Evolutionary conservation across 1,284 basidiomycete genomes (phyloP).

Genomic region (Ustilago loliicola): DNA sequence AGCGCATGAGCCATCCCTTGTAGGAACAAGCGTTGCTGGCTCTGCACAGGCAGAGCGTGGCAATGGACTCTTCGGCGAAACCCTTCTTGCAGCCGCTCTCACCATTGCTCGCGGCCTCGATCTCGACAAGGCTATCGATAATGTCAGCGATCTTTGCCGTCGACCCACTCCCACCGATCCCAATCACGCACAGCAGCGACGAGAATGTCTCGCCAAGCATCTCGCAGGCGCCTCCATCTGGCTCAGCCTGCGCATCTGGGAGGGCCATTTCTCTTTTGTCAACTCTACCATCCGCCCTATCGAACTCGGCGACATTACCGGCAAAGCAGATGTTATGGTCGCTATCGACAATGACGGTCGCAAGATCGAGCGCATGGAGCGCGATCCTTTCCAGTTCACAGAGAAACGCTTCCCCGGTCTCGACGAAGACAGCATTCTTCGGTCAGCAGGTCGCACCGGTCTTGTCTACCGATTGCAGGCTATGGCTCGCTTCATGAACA

Average conservation of each 20-base stretch:
- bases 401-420: slow-evolving; percentile 50
- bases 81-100: slow-evolving; percentile 44
- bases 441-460: slow-evolving; percentile 47
- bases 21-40: slow-evolving; percentile 45
- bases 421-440: slow-evolving; percentile 51
- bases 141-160: slow-evolving; percentile 23
- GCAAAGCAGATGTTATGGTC: slow-evolving; percentile 32
- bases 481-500: slow-evolving; percentile 48
- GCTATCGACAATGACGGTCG: slow-evolving; percentile 41
- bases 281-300: slow-evolving; percentile 48
- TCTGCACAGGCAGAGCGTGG: slow-evolving; percentile 40
- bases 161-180: slow-evolving; percentile 1
- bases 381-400: slow-evolving; percentile 44
- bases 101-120: slow-evolving; percentile 47
- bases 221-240: slow-evolving; percentile 46
- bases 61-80: slow-evolving; percentile 48
- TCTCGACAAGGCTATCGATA: slow-evolving; percentile 50
- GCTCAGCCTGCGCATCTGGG: slow-evolving; percentile 51
- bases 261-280: slow-evolving; percentile 51
- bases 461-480: slow-evolving; percentile 39
- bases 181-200: slow-evolving; percentile 15
- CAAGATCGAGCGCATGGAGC: slow-evolving; percentile 42
- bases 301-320: slow-evolving; percentile 23
- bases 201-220: slow-evolving; percentile 26
- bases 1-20: slow-evolving; percentile 51